These are phyloP conservation scores for Anisodus acutangulus DNA, from an alignment of 257 asterid species.

Conservation along the genomic window DNA sequence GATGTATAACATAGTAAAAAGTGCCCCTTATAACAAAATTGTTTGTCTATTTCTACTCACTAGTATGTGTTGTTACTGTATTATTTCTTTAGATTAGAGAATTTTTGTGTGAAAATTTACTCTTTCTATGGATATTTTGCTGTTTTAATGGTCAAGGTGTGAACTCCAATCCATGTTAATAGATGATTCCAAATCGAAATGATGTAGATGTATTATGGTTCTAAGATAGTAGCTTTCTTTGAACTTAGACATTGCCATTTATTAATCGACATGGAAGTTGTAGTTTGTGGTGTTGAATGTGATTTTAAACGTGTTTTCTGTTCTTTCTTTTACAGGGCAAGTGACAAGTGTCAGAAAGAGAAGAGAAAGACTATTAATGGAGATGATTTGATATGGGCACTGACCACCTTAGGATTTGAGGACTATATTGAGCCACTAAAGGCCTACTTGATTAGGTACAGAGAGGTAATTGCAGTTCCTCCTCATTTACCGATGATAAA, in stretches of 20 bases:
- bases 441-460: conserved; percentile 59
- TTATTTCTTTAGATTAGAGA: conserved; percentile 22
- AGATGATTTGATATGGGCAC: conserved; percentile 70
- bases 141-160: background rate
- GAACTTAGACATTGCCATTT: background rate
- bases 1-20: background rate
- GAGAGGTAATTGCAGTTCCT: conserved; percentile 52
- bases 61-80: background rate
- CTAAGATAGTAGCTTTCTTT: background rate
- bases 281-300: background rate
- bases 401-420: conserved; percentile 69
- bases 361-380: conserved; percentile 73
- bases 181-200: background rate
- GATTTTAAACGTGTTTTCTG: background rate
- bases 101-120: background rate
- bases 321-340: conserved; percentile 50
- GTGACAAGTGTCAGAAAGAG: conserved; percentile 69
- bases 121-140: background rate
- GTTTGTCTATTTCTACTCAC: background rate
- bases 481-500: background rate
- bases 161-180: conserved; percentile 10
- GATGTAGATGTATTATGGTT: background rate
- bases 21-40: background rate
- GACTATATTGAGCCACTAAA: conserved; percentile 62
- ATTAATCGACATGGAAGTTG: background rate